Percentiles rank a stretch among this genome's conserved stretches.
Evolutionary conservation across 2,329 filamentous ascomycete genomes (phyloP).

Genomic region (Pestalotiopsis sp.): DNA sequence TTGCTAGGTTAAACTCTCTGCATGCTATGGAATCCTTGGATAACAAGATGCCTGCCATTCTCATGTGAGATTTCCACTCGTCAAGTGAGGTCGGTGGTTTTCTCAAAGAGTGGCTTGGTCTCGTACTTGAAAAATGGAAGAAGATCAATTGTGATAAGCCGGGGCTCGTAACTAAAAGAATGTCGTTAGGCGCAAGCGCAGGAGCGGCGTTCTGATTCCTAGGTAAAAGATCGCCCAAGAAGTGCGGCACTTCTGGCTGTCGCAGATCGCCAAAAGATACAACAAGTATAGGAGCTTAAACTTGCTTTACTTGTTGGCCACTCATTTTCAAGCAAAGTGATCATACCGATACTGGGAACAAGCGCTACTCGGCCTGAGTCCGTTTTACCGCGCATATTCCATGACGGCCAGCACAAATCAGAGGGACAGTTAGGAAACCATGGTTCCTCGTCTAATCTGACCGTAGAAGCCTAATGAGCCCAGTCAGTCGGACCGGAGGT

Average conservation of each 20-base stretch:
- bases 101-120: not conserved
- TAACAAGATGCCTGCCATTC: not conserved
- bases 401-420: not conserved
- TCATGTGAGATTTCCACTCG: not conserved
- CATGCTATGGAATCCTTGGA: not conserved
- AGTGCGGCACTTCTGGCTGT: not conserved
- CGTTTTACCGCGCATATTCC: not conserved
- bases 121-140: not conserved
- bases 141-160: not conserved
- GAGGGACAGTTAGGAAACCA: not conserved
- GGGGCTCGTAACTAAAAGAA: not conserved
- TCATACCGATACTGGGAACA: not conserved
- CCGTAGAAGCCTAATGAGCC: not conserved
- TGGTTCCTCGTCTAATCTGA: not conserved
- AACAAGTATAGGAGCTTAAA: not conserved
- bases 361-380: not conserved
- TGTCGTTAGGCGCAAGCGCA: slow-evolving; percentile 9
- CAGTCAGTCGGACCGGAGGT: not conserved
- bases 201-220: not conserved
- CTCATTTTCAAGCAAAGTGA: not conserved
- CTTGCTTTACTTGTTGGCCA: not conserved
- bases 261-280: not conserved
- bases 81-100: not conserved
- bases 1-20: not conserved
- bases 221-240: not conserved